Evolutionary conservation across 2,329 filamentous ascomycete species (phyloP).

Genomic region (Aspergillus arachidicola): DNA sequence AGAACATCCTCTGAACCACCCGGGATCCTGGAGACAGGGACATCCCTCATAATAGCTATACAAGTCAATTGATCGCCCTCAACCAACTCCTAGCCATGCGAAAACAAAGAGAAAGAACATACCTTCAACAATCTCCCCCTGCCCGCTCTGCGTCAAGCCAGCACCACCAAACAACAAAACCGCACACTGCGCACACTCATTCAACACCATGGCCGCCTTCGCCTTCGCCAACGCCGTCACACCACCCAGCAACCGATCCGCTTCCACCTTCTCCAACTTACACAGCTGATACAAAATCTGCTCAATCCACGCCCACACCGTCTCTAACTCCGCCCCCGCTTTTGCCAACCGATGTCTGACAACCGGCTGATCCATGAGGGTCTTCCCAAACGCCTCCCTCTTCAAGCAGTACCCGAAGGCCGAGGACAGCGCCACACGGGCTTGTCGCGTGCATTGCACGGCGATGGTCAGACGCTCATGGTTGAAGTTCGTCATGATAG

Average conservation of each 20-base stretch:
- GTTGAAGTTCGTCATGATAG: conserved; percentile 80
- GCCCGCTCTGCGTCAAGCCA: conserved; percentile 67
- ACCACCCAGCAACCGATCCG: conserved; percentile 63
- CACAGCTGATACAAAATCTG: conserved; percentile 70
- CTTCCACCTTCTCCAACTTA: conserved; percentile 54
- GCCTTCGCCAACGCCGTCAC: conserved; percentile 74
- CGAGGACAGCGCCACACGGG: conserved; percentile 61
- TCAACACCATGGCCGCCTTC: conserved; percentile 70
- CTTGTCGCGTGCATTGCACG: conserved; percentile 64
- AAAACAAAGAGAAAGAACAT: conserved; percentile 41
- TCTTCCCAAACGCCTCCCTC: conserved; percentile 68
- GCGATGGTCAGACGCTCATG: conserved; percentile 72
- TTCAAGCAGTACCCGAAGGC: conserved; percentile 67
- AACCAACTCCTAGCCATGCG: conserved; percentile 7
- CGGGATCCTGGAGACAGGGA: conserved; percentile 63
- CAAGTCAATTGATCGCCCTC: conserved; percentile 31
- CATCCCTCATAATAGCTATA: conserved; percentile 64
- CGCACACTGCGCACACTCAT: conserved; percentile 70
- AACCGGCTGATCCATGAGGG: conserved; percentile 73
- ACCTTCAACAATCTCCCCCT: conserved; percentile 72
- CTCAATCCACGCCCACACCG: conserved; percentile 72
- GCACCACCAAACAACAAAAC: conserved; percentile 74
- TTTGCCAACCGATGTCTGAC: conserved; percentile 74
- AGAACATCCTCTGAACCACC: conserved; percentile 75
- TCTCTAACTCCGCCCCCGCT: conserved; percentile 68